Evolutionary conservation across 2,329 filamentous ascomycete species (phyloP).

Genomic region (Fragosphaeria purpurea): DNA sequence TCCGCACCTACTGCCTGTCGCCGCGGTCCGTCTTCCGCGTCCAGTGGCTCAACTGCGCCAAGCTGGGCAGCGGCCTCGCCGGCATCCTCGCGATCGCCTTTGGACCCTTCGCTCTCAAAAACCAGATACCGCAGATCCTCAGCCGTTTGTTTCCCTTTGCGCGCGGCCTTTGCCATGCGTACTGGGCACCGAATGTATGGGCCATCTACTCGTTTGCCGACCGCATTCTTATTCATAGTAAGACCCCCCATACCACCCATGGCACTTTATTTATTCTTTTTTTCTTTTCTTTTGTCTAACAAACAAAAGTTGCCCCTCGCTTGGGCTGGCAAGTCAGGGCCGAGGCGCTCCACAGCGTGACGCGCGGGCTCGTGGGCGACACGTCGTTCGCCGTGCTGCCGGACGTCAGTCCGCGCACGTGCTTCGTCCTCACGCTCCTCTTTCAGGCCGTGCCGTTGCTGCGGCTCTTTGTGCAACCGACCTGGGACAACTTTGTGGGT

Average conservation of each 20-base stretch:
- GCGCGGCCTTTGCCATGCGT: constrained; percentile 87
- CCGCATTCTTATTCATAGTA: constrained; percentile 70
- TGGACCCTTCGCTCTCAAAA: constrained; percentile 74
- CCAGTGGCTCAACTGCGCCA: constrained; percentile 68
- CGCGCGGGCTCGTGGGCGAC: constrained; percentile 84
- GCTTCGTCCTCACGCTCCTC: constrained; percentile 71
- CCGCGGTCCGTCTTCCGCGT: constrained; percentile 66
- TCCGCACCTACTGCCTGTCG: constrained; percentile 82
- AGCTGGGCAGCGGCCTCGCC: constrained; percentile 65
- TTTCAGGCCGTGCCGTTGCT: constrained; percentile 73
- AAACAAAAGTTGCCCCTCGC: constrained; percentile 64
- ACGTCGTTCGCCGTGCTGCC: constrained; percentile 90
- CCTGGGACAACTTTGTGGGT: constrained; percentile 82
- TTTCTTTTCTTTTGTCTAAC: constrained; percentile 9
- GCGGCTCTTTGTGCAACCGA: constrained; percentile 71
- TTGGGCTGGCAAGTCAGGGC: constrained; percentile 63
- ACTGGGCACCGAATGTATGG: constrained; percentile 98
- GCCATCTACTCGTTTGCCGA: constrained; percentile 91
- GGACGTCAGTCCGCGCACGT: constrained; percentile 68
- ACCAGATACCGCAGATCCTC: constrained; percentile 74
- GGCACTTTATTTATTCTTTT: neutral
- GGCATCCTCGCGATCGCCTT: constrained; percentile 72
- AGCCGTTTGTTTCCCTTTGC: constrained; percentile 88
- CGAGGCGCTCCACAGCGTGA: constrained; percentile 77
- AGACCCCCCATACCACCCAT: constrained; percentile 20